These are phyloP conservation scores for Volvox reticuliferus DNA, from an alignment of 139 green algal genomes.

Conservation along the genomic window DNA sequence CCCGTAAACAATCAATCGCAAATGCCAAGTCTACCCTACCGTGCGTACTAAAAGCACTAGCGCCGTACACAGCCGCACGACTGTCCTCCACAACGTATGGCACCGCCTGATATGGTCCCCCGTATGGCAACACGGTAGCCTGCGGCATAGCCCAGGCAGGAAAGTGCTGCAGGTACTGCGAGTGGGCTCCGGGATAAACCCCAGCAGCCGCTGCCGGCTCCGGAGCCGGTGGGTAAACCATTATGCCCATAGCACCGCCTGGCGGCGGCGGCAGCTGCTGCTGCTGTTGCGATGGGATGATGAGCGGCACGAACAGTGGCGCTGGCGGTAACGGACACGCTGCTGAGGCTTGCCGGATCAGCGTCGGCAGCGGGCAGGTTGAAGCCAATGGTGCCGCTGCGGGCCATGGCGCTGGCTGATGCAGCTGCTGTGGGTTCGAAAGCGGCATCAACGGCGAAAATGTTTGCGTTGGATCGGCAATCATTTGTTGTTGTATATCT, in stretches of 20 bases:
- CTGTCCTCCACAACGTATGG: too few species aligned
- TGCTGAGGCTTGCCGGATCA: background rate
- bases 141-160: too few species aligned
- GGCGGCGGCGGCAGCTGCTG: constrained; percentile 6
- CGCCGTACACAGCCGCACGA: too few species aligned
- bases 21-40: too few species aligned
- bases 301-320: background rate
- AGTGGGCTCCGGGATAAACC: too few species aligned
- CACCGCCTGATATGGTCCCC: too few species aligned
- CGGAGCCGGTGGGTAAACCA: background rate
- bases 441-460: background rate
- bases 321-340: background rate
- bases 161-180: too few species aligned
- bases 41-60: too few species aligned
- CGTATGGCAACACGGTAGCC: too few species aligned
- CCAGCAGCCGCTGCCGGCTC: too few species aligned
- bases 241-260: background rate
- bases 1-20: too few species aligned
- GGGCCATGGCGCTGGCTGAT: background rate
- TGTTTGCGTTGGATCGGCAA: background rate
- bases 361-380: background rate
- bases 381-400: background rate
- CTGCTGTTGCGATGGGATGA: background rate
- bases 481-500: background rate
- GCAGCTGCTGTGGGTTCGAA: background rate